Evolutionary conservation across 1,284 basidiomycete genomes (phyloP), one percentile per base, ranked within the genome.

Genomic region (Apiotrichum laibachii): DNA sequence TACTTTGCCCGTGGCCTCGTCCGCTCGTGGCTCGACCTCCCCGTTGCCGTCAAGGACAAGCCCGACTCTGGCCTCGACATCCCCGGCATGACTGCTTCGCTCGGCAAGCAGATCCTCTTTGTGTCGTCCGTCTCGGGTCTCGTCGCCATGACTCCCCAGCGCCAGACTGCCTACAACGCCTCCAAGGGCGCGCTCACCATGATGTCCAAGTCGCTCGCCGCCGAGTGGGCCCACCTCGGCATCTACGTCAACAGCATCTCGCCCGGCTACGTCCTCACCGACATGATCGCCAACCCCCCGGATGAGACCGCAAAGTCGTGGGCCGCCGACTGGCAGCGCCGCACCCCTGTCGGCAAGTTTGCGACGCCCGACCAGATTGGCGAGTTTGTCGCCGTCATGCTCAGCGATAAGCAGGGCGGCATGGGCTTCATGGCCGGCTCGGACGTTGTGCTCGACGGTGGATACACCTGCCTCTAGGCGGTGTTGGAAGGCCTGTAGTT

Each of bases 231-330:
- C 0, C 57, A 69, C 21, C 65, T 69, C 37, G 77, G 76, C 9
- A 67, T 79, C 44, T 58, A 63, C 0, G 72, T 79, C 62, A 79
- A 79, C 67, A 61, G 66, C 4, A 62, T 79, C 42, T 77, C 76
- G n/a, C 77, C 77, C 3, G 72, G 77, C 12, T 79, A 78, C 67
- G 72, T 78, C 22, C 49, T 62, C 5, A 78, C 78, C 6, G 78
- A 79, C 53, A 79, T 79, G 78, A 77, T 76, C 37, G 66, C 68
- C 62, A 66, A 70, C 49, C 68, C 68, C 3, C 65, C 68, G 1
- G 64, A 69, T 48, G 63, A 56, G 45, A 56, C 60, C 34, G 62
- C 64, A 35, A 43, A 57, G 46, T 56, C 56, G 4, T 77, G 67
- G 67, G 66, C 64, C 12, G 42, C 54, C 13, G 64, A 70, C 55